Evolutionary conservation across 306 rosid genomes (phyloP).

Genomic region (Argentina anserina): DNA sequence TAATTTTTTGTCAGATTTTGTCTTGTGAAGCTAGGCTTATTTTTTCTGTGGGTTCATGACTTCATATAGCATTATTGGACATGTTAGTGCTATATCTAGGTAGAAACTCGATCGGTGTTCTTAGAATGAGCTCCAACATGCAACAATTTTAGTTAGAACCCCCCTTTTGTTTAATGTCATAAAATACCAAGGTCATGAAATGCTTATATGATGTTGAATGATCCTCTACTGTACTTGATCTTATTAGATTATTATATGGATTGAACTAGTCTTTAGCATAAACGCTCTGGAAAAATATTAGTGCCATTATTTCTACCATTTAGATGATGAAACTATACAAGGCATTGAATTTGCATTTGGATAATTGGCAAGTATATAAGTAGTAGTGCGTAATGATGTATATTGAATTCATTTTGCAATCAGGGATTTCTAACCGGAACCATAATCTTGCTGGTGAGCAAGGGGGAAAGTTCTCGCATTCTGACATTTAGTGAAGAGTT

Average conservation of each 20-base stretch:
- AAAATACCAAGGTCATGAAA: background rate
- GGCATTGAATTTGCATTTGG: background rate
- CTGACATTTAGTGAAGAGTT: constrained; percentile 70
- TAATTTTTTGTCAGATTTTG: background rate
- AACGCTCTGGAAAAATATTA: background rate
- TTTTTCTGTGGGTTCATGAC: background rate
- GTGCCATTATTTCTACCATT: background rate
- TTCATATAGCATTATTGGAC: background rate
- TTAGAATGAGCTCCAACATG: background rate
- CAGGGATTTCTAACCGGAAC: constrained; percentile 71
- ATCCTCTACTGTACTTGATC: background rate
- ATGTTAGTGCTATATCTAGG: background rate
- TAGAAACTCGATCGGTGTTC: background rate
- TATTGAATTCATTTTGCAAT: background rate
- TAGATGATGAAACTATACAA: background rate
- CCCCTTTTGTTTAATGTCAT: no score
- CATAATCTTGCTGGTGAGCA: constrained; percentile 50
- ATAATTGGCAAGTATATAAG: background rate
- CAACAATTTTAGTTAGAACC: background rate
- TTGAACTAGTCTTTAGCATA: background rate
- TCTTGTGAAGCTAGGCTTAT: background rate
- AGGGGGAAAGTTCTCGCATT: constrained; percentile 74
- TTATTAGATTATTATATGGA: background rate
- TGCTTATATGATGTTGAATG: background rate
- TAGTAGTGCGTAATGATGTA: background rate